Conservation (phyloP, 2,329 filamentous ascomycete genomes). For the Colletotrichum sp. region DNA sequence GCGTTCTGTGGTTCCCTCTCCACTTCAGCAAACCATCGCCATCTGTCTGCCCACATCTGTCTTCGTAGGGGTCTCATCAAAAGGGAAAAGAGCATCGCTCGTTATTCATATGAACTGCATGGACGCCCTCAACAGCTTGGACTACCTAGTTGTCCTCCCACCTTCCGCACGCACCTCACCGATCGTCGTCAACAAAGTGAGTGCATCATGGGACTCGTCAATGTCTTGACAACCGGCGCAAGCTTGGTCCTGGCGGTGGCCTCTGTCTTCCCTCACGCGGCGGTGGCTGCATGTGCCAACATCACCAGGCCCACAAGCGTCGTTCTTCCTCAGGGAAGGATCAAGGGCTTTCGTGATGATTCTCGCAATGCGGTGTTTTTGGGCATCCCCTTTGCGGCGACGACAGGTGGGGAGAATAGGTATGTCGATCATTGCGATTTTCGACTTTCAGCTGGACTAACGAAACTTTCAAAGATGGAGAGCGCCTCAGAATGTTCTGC, state of each 20-base stretch:
- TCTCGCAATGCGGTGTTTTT: slow-evolving; percentile 38
- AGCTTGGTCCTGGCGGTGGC: background rate
- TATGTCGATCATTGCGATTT: slow-evolving; percentile 11
- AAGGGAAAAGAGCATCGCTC: background rate
- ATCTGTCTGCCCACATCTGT: background rate
- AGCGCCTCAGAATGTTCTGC: slow-evolving; percentile 28
- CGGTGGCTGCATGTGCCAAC: background rate
- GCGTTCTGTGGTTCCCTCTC: background rate
- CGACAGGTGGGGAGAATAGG: slow-evolving; percentile 43
- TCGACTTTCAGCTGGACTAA: background rate
- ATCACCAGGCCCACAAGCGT: slow-evolving; percentile 5
- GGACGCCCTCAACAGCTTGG: background rate
- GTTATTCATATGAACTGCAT: background rate
- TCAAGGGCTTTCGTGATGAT: slow-evolving; percentile 40
- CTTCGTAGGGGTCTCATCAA: background rate
- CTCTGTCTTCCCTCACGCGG: background rate
- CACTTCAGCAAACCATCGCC: background rate
- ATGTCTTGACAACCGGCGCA: background rate
- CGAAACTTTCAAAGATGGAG: slow-evolving; percentile 20
- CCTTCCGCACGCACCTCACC: background rate
- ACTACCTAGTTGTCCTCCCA: background rate
- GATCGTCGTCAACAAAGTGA: background rate
- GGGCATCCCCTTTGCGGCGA: slow-evolving; percentile 42
- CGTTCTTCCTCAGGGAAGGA: slow-evolving; percentile 30
- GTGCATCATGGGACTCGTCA: slow-evolving; percentile 7